Conservation (phyloP, 805 yeast genomes). For the Jamesozyma hellenica region DNA sequence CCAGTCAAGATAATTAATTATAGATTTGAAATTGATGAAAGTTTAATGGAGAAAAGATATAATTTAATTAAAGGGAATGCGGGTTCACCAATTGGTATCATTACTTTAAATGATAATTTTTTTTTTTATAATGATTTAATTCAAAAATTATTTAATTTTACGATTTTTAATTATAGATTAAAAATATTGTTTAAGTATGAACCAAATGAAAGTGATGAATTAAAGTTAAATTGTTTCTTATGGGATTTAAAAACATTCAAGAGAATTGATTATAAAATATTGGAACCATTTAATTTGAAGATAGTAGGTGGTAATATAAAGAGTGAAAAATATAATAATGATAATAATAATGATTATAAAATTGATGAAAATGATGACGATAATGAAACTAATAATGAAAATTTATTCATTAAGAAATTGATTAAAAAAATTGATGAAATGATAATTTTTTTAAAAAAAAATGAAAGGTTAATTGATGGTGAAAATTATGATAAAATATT, state of each 20-base stretch:
- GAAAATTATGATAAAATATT: slow-evolving; percentile 11
- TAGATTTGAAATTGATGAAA: slow-evolving; percentile 5
- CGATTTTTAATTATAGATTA: not conserved
- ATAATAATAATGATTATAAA: not conserved
- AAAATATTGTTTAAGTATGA: slow-evolving; percentile 7
- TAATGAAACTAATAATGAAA: not conserved
- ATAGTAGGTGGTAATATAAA: not conserved
- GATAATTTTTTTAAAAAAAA: slow-evolving; percentile 11
- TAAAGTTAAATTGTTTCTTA: not conserved
- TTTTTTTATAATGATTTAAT: slow-evolving; percentile 7
- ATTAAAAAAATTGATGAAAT: slow-evolving; percentile 13
- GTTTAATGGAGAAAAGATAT: slow-evolving; percentile 5
- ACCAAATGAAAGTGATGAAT: slow-evolving; percentile 3
- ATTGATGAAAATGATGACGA: not conserved
- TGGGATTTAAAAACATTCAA: not conserved
- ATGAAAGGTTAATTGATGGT: not conserved
- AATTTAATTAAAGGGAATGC: slow-evolving; percentile 1
- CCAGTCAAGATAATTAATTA: not conserved
- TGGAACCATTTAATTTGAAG: not conserved
- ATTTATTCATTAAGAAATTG: slow-evolving; percentile 4
- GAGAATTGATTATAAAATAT: not conserved
- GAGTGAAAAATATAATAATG: not conserved
- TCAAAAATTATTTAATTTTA: not conserved
- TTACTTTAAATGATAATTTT: slow-evolving; percentile 7
- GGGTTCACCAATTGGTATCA: slow-evolving; percentile 1